These are phyloP conservation scores for Schizochytrium sp. DNA, from an alignment of 108 stramenopile genomes.

Conservation along the genomic window DNA sequence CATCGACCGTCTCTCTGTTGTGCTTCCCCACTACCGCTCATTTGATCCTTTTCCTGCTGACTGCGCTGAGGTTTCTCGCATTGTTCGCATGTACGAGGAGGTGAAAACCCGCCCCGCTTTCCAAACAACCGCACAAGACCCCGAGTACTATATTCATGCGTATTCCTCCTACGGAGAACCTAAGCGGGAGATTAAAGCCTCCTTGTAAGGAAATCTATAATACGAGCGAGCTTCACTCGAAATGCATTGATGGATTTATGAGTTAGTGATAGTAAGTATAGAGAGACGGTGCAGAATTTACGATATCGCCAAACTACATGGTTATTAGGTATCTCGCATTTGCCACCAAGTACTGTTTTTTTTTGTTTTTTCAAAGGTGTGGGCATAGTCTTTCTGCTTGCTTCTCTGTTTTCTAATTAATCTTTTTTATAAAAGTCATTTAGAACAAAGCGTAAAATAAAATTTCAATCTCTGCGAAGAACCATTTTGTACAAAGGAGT, in stretches of 20 bases:
- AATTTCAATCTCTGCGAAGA: no score
- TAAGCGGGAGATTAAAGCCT: background rate
- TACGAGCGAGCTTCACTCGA: background rate
- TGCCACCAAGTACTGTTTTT: no score
- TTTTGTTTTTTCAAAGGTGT: no score
- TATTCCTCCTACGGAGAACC: constrained; percentile 31
- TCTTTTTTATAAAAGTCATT: no score
- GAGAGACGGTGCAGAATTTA: no score
- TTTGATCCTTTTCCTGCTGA: background rate
- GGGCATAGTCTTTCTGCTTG: no score
- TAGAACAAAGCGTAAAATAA: no score
- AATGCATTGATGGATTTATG: background rate
- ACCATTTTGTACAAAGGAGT: no score
- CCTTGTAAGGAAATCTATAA: background rate
- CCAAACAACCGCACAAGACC: background rate
- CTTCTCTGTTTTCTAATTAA: no score
- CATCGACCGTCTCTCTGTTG: background rate
- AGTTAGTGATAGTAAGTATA: no score
- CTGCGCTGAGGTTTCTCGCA: background rate
- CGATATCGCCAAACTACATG: no score
- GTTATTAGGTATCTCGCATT: no score
- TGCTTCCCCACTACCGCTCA: constrained; percentile 11
- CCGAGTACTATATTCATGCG: background rate
- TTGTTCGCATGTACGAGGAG: background rate
- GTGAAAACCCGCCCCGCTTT: constrained; percentile 14